Conservation (phyloP, 2,329 filamentous ascomycete genomes). For the Epichloe brachyelytri region DNA sequence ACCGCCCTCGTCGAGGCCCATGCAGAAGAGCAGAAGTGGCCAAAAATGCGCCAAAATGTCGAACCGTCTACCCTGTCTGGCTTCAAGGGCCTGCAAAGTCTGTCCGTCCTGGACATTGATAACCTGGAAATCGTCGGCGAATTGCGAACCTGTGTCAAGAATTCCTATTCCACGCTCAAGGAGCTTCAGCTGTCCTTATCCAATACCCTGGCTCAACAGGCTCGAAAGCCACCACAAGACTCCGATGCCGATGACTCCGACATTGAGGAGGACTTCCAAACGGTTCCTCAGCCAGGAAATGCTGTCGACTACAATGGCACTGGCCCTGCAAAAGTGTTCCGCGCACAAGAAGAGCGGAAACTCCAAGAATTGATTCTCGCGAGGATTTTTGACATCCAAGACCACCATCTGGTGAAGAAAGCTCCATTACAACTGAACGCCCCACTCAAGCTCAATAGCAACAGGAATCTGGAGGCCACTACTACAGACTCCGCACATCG, state of each 20-base stretch:
- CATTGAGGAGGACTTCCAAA: constrained; percentile 41
- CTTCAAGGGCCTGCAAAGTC: constrained; percentile 39
- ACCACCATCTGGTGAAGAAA: constrained; percentile 22
- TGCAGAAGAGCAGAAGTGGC: constrained; percentile 18
- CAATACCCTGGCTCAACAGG: constrained; percentile 30
- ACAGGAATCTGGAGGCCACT: constrained; percentile 6
- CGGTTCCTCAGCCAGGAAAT: constrained; percentile 22
- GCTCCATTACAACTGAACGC: constrained; percentile 15
- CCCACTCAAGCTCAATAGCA: constrained; percentile 6
- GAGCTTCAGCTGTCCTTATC: constrained; percentile 48
- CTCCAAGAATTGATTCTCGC: constrained; percentile 40
- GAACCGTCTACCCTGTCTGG: constrained; percentile 42
- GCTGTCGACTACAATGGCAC: constrained; percentile 22
- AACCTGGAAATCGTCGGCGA: constrained; percentile 41
- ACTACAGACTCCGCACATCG: constrained; percentile 4
- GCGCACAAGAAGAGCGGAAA: constrained; percentile 40
- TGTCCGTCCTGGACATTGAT: constrained; percentile 49
- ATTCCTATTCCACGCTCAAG: constrained; percentile 40
- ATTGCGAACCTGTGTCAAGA: constrained; percentile 40
- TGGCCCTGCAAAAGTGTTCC: constrained; percentile 31
- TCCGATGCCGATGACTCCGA: constrained; percentile 37
- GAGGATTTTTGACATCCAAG: constrained; percentile 39
- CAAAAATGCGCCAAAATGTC: constrained; percentile 20
- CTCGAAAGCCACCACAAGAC: constrained; percentile 24
- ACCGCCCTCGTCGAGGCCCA: constrained; percentile 23